Evolutionary conservation across 2,329 filamentous ascomycete genomes (phyloP), one percentile per base, ranked within the genome.

Genomic region (Aspergillus japonicus): DNA sequence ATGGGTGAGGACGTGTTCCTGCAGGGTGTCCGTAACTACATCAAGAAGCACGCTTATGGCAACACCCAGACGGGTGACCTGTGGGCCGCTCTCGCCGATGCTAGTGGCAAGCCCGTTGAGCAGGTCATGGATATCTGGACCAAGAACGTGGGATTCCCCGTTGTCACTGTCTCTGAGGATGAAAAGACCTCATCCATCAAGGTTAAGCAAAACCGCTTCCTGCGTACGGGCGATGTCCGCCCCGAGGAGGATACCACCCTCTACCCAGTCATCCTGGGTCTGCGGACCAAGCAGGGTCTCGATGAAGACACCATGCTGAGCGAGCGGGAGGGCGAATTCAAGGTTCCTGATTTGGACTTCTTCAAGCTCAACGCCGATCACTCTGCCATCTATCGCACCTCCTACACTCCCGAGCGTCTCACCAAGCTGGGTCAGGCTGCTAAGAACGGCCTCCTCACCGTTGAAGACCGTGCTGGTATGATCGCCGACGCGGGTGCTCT

Each of bases 351-450:
- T 70, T 79, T 89, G 55, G 91, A 96, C 70, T 97, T 98, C 79
- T 98, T 90, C 87, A 98, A 98, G 83, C 81, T 98, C 62, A 98
- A 98, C 72, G 92, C 94, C 16, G 92, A 97, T 73, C 94, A 97
- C 76, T 93, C 92, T 23, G 91, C 91, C 65, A 88, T 97, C 64
- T 98, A 96, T 81, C 88, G 94, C 61, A 97, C 93, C 0, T 91
- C 89, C 0, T 98, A 98, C 79, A 83, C 87, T 2, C 89, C 92
- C 2, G 89, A 91, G 69, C 89, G 94, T 39, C 85, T 98, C 49
- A 83, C 87, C 67, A 96, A 96, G 81, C 88, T 98, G 42, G 94
- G 94, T 26, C 80, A 92, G 71, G 91, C 93, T 57, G 94, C 92
- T 50, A 95, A 90, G 77, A 79, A 88, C 50, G 91, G 90, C 4